Conservation (phyloP, 495 filamentous ascomycete species). For the Penicillium silybi region DNA sequence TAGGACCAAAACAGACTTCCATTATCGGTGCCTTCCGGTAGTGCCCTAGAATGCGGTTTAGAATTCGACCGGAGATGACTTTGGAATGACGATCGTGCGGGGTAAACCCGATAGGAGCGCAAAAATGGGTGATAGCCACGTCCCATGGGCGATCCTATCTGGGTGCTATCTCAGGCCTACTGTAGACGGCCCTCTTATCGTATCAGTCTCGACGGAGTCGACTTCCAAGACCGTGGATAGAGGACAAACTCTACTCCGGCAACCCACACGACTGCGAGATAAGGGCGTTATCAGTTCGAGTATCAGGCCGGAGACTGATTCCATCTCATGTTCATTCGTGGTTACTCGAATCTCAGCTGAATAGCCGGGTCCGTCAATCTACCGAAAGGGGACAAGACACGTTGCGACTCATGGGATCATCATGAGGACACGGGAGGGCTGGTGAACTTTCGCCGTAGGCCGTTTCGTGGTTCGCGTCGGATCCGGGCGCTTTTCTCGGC, state of each 20-base stretch:
- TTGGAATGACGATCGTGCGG: slow-evolving; percentile 24
- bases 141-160: not conserved
- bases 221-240: not conserved
- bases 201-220: not conserved
- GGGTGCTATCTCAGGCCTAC: slow-evolving; percentile 4
- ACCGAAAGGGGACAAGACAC: slow-evolving; percentile 6
- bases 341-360: not conserved
- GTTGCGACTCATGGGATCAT: slow-evolving; percentile 7
- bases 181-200: not conserved
- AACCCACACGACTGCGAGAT: not conserved
- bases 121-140: slow-evolving; percentile 11
- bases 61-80: not conserved
- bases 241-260: not conserved
- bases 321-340: not conserved
- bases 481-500: not conserved
- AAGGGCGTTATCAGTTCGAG: not conserved
- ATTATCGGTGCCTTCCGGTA: slow-evolving; percentile 1
- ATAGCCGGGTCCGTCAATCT: not conserved
- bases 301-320: not conserved
- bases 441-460: not conserved
- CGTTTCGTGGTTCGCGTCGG: not conserved
- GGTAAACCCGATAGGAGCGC: slow-evolving; percentile 7
- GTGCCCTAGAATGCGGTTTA: not conserved
- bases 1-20: slow-evolving; percentile 6
- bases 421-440: not conserved